Evolutionary conservation across 2,329 filamentous ascomycete species (phyloP), one percentile per base, ranked within the genome.

Genomic region (Trichophaea hybrida): DNA sequence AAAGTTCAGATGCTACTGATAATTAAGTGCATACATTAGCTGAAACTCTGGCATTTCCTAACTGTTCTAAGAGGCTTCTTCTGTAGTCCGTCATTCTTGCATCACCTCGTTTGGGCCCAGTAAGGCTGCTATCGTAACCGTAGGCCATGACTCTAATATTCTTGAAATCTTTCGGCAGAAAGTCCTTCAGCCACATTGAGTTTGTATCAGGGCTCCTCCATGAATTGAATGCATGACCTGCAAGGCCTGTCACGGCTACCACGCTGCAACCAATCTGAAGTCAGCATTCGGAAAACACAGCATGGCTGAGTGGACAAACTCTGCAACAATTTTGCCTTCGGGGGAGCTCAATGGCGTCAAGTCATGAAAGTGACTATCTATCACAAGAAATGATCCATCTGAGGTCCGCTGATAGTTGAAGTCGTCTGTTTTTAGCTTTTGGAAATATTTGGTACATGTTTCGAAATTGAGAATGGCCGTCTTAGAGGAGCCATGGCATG

Each of bases 131-230:
- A 43, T 61, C 48, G 31, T 74, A 74, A 34, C 72, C 72, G 58
- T 68, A 74, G 34, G 61, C 68, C 38, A 72, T 63, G 7, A 73
- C 69, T 40, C 73, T 67, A 33, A 70, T 68, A 46, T 68, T 67
- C 4, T 67, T 66, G n/a, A 73, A 53, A 44, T 71, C 66, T 5
- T 61, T 24, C 1, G 69, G 69, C 2, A 71, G 59, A 33, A 70
- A 64, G 52, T 71, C 68, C 24, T 66, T 61, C 7, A 69, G 66
- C 70, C 69, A 71, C 40, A 67, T 57, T 2, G 62, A 37, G 15
- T 59, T 55, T 32, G 60, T 66, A 5, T 62, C 53, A 13, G 13
- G 33, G 35, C 48, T 55, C 13, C 52, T 38, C 52, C 52, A 55
- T 12, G 52, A 55, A 6, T 24, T 34, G 35, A 38, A 55, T 13